Evolutionary conservation across 345 rosid genomes (phyloP).

Genomic region (Salix purpurea): DNA sequence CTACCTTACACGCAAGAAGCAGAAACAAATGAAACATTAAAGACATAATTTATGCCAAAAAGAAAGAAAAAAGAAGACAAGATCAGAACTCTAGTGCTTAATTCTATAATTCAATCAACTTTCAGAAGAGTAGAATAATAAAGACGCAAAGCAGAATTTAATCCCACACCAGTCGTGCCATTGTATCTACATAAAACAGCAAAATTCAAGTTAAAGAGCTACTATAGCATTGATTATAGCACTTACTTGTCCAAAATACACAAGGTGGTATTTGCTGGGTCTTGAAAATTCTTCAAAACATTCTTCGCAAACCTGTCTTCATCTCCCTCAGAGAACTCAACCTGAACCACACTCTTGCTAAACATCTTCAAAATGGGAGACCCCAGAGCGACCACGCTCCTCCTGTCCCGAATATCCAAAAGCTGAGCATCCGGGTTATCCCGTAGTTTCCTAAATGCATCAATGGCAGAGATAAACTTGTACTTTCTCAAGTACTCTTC

Average conservation of each 20-base stretch:
- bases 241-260: conserved; percentile 81
- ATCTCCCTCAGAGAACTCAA: conserved; percentile 44
- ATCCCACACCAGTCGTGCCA: too few species aligned
- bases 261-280: conserved; percentile 52
- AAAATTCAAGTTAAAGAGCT: not conserved
- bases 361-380: conserved; percentile 64
- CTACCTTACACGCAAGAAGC: conserved; percentile 67
- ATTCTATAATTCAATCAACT: not conserved
- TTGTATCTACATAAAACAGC: not conserved
- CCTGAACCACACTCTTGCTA: conserved; percentile 50
- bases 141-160: too few species aligned
- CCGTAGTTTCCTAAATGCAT: conserved; percentile 66
- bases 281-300: conserved; percentile 47
- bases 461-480: conserved; percentile 55
- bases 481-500: conserved; percentile 60
- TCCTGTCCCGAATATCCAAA: conserved; percentile 69
- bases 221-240: not conserved
- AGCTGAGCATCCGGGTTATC: conserved; percentile 60
- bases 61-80: not conserved
- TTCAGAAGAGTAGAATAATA: not conserved
- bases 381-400: conserved; percentile 47
- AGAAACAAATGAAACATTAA: conserved; percentile 5
- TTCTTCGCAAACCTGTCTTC: conserved; percentile 56
- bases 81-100: not conserved
- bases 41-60: not conserved